Evolutionary conservation across 768 basidiomycete genomes (phyloP).

Genomic region (Lactifluus subvellereus): DNA sequence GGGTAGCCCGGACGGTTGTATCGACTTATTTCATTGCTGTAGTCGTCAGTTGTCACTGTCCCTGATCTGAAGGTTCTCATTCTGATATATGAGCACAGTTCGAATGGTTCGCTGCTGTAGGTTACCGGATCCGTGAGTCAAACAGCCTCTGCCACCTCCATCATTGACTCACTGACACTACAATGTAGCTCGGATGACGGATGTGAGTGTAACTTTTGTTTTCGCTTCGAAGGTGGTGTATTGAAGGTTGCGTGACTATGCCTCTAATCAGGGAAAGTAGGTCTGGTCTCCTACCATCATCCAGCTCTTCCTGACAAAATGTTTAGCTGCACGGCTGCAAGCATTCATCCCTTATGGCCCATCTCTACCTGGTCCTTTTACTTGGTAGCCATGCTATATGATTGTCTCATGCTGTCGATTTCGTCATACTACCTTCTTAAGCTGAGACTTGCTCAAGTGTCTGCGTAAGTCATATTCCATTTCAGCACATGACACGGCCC

Average conservation of each 20-base stretch:
- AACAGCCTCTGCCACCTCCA: background rate
- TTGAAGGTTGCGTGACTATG: background rate
- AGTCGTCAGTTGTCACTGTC: background rate
- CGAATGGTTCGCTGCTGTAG: background rate
- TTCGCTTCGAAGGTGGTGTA: background rate
- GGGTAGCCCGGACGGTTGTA: background rate
- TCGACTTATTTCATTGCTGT: background rate
- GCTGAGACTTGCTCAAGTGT: background rate
- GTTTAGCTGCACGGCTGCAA: background rate
- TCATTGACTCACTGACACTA: background rate
- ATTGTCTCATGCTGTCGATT: background rate
- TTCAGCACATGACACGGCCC: background rate
- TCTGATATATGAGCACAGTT: background rate
- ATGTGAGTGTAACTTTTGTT: background rate
- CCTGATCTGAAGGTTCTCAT: background rate
- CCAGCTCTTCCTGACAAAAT: background rate
- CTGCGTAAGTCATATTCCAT: background rate
- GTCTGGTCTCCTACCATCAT: background rate
- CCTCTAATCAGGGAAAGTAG: background rate
- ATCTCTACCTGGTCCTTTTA: background rate
- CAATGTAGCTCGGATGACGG: background rate
- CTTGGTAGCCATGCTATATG: background rate
- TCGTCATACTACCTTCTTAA: background rate
- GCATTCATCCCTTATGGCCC: background rate
- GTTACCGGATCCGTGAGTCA: background rate